Conservation (phyloP, 2,329 filamentous ascomycete genomes). For the Ophiocordyceps camponoti-saundersi region DNA sequence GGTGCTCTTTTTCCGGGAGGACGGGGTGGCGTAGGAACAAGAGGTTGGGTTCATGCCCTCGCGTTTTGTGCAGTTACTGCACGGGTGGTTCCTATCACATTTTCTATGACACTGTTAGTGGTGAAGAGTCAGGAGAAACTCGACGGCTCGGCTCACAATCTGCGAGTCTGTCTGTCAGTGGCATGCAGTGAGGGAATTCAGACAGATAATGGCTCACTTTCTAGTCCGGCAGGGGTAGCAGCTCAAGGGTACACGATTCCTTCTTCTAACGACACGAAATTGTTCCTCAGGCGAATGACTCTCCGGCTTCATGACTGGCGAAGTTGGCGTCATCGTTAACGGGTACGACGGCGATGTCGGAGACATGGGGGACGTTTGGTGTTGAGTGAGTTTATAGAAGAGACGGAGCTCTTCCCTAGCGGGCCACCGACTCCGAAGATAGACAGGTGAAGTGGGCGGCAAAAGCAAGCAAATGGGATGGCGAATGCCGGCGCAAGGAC, state of each 20-base stretch:
- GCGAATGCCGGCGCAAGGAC: neutral
- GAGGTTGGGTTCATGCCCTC: constrained; percentile 65
- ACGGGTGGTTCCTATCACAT: constrained; percentile 82
- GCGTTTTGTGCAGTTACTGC: constrained; percentile 86
- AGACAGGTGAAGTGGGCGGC: neutral
- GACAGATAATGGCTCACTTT: constrained; percentile 41
- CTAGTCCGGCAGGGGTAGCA: constrained; percentile 82
- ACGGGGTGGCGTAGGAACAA: constrained; percentile 68
- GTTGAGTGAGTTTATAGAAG: too few relatives aligned
- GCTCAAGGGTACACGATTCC: constrained; percentile 81
- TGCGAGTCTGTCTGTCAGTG: constrained; percentile 11
- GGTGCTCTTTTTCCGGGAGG: constrained; percentile 56
- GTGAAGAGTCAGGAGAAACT: neutral
- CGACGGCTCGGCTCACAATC: constrained; percentile 14
- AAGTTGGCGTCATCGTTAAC: constrained; percentile 52
- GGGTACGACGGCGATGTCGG: neutral
- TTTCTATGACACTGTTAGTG: constrained; percentile 36
- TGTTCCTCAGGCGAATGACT: constrained; percentile 70
- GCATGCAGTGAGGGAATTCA: neutral
- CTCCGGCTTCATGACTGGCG: constrained; percentile 58
- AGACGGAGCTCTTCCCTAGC: neutral
- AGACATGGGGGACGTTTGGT: neutral
- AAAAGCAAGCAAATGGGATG: neutral
- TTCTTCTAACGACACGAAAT: constrained; percentile 76
- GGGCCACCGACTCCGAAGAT: neutral